These are phyloP conservation scores for Penicillium canescens DNA, from an alignment of 495 filamentous ascomycete species.

Conservation along the genomic window DNA sequence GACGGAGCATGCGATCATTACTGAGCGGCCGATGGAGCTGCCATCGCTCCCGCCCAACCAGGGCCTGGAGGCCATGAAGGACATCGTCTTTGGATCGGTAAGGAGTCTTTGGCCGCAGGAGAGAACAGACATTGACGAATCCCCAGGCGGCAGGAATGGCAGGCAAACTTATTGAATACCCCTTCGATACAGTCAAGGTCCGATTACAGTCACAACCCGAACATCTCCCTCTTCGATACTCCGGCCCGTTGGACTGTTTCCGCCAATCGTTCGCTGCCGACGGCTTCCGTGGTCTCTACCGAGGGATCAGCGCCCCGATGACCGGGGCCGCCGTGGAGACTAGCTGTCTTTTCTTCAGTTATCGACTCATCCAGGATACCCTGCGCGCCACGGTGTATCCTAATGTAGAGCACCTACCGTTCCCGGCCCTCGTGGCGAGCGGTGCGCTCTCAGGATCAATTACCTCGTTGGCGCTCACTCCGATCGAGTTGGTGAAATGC, in stretches of 20 bases:
- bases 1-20: constrained; percentile 42
- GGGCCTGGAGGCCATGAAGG: constrained; percentile 70
- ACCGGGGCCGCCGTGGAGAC: constrained; percentile 91
- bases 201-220: constrained; percentile 73
- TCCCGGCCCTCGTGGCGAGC: constrained; percentile 70
- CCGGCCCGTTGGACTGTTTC: constrained; percentile 91
- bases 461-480: constrained; percentile 87
- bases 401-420: constrained; percentile 58
- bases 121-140: constrained; percentile 7
- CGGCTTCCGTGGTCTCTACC: constrained; percentile 76
- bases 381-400: constrained; percentile 57
- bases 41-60: constrained; percentile 51
- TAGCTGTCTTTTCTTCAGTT: constrained; percentile 91
- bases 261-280: constrained; percentile 75
- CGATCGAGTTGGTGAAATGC: constrained; percentile 97
- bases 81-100: constrained; percentile 83
- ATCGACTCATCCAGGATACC: constrained; percentile 67
- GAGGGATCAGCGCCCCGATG: constrained; percentile 90
- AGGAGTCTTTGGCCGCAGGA: constrained; percentile 30
- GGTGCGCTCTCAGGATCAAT: constrained; percentile 88
- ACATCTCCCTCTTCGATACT: constrained; percentile 77
- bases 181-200: constrained; percentile 98
- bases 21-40: constrained; percentile 43
- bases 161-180: constrained; percentile 96
- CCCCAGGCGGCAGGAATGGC: constrained; percentile 76